phyloP scores from a whole-genome alignment of 805 yeast genomes.

The Torulaspora microellipsoides region DNA sequence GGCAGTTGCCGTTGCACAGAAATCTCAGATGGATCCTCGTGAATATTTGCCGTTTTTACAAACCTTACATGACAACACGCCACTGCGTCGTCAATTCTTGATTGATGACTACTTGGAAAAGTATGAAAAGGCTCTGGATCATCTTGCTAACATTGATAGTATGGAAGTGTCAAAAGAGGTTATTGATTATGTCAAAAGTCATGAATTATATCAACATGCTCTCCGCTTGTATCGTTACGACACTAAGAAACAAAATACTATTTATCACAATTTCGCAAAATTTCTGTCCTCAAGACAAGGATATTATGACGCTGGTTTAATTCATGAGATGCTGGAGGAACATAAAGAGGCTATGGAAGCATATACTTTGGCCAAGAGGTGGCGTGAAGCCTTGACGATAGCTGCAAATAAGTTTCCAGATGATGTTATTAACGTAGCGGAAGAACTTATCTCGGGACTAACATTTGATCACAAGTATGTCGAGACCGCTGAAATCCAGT shows the following conservation, averaged over 20 bases:
- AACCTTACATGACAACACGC: conserved; percentile 62
- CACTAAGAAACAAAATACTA: conserved; percentile 45
- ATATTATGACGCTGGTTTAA: conserved; percentile 71
- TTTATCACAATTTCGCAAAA: conserved; percentile 60
- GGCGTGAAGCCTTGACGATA: conserved; percentile 80
- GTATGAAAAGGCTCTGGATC: conserved; percentile 60
- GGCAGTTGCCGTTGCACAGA: conserved; percentile 84
- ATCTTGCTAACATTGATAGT: conserved; percentile 49
- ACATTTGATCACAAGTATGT: conserved; percentile 66
- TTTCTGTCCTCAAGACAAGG: conserved; percentile 51
- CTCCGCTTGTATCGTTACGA: conserved; percentile 58
- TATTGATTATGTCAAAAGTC: conserved; percentile 61
- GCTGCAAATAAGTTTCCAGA: conserved; percentile 42
- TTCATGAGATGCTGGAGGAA: conserved; percentile 64
- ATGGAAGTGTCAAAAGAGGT: conserved; percentile 48
- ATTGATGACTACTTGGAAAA: conserved; percentile 77
- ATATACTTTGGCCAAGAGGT: conserved; percentile 63
- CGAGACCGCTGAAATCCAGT: conserved; percentile 76
- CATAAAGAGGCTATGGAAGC: conserved; percentile 61
- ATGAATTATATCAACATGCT: conserved; percentile 67
- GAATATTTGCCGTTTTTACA: conserved; percentile 93
- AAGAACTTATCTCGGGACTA: conserved; percentile 54
- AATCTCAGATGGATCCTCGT: conserved; percentile 95
- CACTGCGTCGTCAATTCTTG: conserved; percentile 61
- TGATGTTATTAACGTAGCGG: conserved; percentile 46